A percentile compares a stretch with the other conserved stretches of the same genome.
Conservation (phyloP, 108 stramenopile species). For the Cyclotella sp. region DNA sequence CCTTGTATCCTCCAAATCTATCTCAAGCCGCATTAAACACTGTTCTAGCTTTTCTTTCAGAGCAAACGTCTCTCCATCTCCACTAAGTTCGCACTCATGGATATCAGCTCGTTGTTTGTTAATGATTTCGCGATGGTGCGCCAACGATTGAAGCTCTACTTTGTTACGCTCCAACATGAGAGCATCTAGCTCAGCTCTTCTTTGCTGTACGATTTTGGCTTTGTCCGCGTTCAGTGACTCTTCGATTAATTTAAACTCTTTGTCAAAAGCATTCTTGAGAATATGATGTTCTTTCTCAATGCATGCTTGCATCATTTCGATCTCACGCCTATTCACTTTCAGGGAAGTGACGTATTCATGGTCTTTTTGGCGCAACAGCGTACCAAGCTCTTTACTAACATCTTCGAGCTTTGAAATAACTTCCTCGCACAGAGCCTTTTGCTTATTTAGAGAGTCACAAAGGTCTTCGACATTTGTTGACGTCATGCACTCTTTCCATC, state of each 20-base stretch:
- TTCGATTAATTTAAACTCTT: constrained; percentile 43
- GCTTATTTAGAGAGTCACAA: constrained; percentile 26
- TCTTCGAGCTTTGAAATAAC: constrained; percentile 40
- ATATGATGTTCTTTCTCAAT: constrained; percentile 38
- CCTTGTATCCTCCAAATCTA: constrained; percentile 39
- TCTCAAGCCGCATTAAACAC: constrained; percentile 36
- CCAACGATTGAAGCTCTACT: constrained; percentile 24
- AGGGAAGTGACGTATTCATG: constrained; percentile 51
- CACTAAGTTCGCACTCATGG: constrained; percentile 32
- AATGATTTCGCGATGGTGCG: constrained; percentile 30
- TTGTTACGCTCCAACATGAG: constrained; percentile 41
- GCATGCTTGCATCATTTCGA: constrained; percentile 35
- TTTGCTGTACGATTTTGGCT: constrained; percentile 15
- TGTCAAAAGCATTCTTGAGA: constrained; percentile 42
- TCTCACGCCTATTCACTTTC: constrained; percentile 42
- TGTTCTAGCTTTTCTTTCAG: constrained; percentile 34
- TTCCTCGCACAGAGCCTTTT: constrained; percentile 29
- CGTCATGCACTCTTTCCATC: constrained; percentile 36
- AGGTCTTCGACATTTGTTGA: constrained; percentile 43
- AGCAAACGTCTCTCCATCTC: constrained; percentile 21
- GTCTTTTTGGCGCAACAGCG: constrained; percentile 45
- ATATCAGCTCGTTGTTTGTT: constrained; percentile 34
- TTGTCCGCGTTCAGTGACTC: constrained; percentile 39
- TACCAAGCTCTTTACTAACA: constrained; percentile 33
- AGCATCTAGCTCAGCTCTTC: constrained; percentile 34